Percentiles rank a stretch among this genome's conserved stretches.
phyloP scores from a whole-genome alignment of 2,329 filamentous ascomycete genomes.

The Huntiella bhutanensis region DNA sequence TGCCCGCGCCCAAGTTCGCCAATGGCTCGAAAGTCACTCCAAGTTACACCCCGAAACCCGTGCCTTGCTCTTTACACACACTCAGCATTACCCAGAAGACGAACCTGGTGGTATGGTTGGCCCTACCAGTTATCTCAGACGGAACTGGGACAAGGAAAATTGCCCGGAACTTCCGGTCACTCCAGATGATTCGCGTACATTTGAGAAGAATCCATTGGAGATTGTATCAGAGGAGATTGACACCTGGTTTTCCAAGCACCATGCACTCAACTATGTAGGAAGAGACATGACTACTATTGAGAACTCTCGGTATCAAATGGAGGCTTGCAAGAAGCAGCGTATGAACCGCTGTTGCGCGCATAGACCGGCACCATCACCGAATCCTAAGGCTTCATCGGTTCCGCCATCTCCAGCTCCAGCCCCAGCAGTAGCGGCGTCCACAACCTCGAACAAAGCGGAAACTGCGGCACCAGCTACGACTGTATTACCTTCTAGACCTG shows the following conservation, averaged over 20 bases:
- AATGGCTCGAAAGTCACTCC: slow-evolving; percentile 44
- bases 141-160: slow-evolving; percentile 33
- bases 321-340: slow-evolving; percentile 31
- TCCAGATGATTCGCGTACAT: slow-evolving; percentile 13
- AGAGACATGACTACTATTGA: slow-evolving; percentile 37
- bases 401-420: slow-evolving; percentile 5
- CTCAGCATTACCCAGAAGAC: slow-evolving; percentile 28
- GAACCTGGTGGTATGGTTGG: slow-evolving; percentile 29
- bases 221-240: slow-evolving; percentile 43
- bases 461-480: background rate
- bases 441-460: slow-evolving; percentile 3
- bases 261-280: slow-evolving; percentile 2
- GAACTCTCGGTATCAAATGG: slow-evolving; percentile 38
- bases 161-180: slow-evolving; percentile 9
- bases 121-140: slow-evolving; percentile 31
- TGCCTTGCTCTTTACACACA: slow-evolving; percentile 35
- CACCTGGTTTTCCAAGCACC: slow-evolving; percentile 32
- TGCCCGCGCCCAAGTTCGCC: slow-evolving; percentile 39
- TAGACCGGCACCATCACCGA: slow-evolving; percentile 3
- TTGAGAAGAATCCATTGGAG: background rate
- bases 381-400: background rate
- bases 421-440: background rate
- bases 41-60: slow-evolving; percentile 37
- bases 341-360: slow-evolving; percentile 8
- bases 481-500: too few relatives aligned